Evolutionary conservation across 495 filamentous ascomycete genomes (phyloP), one percentile per base, ranked within the genome.

Genomic region (Pseudevernia furfuracea): DNA sequence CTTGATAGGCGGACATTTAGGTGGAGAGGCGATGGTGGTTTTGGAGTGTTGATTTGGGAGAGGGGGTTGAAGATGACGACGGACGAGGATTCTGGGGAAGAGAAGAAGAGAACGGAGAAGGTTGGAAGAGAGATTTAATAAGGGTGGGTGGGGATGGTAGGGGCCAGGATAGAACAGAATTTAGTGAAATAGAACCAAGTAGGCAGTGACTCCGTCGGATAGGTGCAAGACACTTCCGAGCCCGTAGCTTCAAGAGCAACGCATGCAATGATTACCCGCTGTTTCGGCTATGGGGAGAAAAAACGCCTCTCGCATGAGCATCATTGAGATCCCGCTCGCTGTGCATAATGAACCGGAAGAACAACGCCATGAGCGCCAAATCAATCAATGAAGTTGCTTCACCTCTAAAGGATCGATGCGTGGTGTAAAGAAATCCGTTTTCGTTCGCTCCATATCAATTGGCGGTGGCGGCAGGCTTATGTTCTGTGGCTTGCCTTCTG

Each of bases 351-450:
- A 30, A n/a, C 4, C 21, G 19, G 7, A 14, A 23, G 34, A 58
- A n/a, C 10, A 46, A 30, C 28, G 21, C 34, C 37, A 25, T 56
- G 0, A 1, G n/a, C n/a, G 15, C 21, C 21, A 37, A 37, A 23
- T 32, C 15, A 1, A 58, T 62, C 44, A 68, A 19, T 59, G 58
- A 17, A 65, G 49, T 25, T 38, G 37, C 58, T 66, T 66, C 38
- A 58, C 15, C 21, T 69, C 67, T 21, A 43, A 30, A 17, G 64
- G 67, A 48, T 69, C 67, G 25, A 55, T 62, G 14, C 64, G 52
- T 10, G 67, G 67, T 17, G 67, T 69, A 11, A 67, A 46, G 52
- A 67, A 69, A 39, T 64, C 67, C 23, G 64, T 67, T 39, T 66
- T 66, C 17, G 39, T 41, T 2, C 67, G 43, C 37, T 59, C 58